Percentiles rank a stretch among this genome's conserved stretches.
phyloP scores from a whole-genome alignment of 2,329 filamentous ascomycete species.

The Hypoxylon sp. region DNA sequence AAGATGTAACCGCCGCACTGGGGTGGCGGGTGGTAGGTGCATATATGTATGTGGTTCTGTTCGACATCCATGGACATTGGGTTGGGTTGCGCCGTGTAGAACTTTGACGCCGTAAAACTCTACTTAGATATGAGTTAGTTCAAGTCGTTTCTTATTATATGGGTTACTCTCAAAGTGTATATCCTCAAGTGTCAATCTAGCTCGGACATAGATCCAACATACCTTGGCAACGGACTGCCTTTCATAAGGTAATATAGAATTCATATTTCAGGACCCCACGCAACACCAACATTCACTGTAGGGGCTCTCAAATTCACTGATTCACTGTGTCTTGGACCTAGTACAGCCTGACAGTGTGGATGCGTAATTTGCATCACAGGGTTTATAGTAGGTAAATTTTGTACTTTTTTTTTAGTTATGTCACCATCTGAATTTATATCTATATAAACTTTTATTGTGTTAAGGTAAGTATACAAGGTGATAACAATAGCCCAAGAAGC shows the following conservation, averaged over 20 bases:
- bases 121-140: not conserved
- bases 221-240: not conserved
- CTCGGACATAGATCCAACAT: not conserved
- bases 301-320: no score
- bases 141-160: not conserved
- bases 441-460: no score
- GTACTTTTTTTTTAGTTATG: no score
- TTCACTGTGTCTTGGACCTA: no score
- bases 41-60: not conserved
- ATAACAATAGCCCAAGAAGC: no score
- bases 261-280: not conserved
- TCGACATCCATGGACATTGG: not conserved
- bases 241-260: not conserved
- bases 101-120: not conserved
- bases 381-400: no score
- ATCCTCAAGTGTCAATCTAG: not conserved
- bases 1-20: not conserved
- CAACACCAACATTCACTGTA: no score
- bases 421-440: no score
- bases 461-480: no score
- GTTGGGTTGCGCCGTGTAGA: not conserved
- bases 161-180: not conserved
- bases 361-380: no score
- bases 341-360: no score
- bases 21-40: not conserved